Evolutionary conservation across 257 asterid species (phyloP).

Genomic region (Solanum lycopersicoides): DNA sequence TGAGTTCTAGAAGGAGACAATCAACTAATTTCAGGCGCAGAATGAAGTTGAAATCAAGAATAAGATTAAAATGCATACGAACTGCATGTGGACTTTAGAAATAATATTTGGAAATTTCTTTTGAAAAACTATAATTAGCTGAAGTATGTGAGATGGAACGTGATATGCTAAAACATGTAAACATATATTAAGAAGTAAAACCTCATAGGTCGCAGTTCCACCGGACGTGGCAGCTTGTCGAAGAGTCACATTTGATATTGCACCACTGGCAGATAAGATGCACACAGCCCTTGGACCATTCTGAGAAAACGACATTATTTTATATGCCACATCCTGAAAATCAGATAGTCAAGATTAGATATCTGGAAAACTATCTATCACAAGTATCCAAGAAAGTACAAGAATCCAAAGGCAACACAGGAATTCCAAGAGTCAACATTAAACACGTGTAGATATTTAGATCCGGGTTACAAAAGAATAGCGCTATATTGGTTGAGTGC

Average conservation of each 20-base stretch:
- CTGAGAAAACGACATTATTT: constrained; percentile 1
- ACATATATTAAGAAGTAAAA: not conserved
- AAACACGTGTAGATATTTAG: not conserved
- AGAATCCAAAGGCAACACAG: not conserved
- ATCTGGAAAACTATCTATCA: not conserved
- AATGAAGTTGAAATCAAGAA: not conserved
- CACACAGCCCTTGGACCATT: constrained; percentile 1
- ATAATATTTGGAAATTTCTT: not conserved
- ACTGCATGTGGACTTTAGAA: not conserved
- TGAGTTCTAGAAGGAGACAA: not conserved
- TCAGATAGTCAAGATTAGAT: not conserved
- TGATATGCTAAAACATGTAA: not conserved
- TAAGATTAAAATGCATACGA: not conserved
- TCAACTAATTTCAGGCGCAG: not conserved
- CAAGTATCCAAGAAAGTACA: not conserved
- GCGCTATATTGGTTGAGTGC: not conserved
- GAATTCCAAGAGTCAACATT: not conserved
- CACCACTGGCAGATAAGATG: not conserved
- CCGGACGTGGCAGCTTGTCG: not conserved
- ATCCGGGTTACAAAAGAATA: not conserved
- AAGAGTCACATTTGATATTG: not conserved
- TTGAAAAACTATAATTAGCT: not conserved
- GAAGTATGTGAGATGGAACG: not conserved
- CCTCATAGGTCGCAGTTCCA: constrained; percentile 1
- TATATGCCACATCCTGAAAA: not conserved